Evolutionary conservation across 1,284 basidiomycete genomes (phyloP).

Genomic region (Trichosporon sp.): DNA sequence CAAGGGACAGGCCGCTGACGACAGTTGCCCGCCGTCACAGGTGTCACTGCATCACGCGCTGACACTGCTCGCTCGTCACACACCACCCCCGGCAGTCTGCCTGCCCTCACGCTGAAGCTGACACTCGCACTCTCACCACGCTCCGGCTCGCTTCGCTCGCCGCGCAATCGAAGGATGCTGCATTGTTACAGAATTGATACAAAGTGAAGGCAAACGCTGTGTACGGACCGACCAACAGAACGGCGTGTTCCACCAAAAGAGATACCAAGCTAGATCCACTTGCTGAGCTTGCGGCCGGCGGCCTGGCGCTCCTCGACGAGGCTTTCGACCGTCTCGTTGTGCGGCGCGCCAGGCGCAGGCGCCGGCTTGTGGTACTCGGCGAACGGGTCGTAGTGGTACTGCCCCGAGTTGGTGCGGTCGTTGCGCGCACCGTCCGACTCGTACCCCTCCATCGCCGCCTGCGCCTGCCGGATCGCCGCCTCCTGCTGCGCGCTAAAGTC

Average conservation of each 20-base stretch:
- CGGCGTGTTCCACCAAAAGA: background rate
- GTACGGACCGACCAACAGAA: background rate
- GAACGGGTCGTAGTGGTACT: conserved; percentile 36
- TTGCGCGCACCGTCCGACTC: background rate
- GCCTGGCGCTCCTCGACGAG: conserved; percentile 9
- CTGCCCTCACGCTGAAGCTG: background rate
- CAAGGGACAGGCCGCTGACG: too few species aligned
- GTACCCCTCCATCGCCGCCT: background rate
- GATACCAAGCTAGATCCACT: background rate
- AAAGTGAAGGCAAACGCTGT: background rate
- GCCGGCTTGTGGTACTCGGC: conserved; percentile 29
- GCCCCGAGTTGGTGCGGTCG: conserved; percentile 21
- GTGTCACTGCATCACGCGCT: background rate
- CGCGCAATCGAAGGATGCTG: background rate
- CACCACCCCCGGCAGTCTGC: too few species aligned
- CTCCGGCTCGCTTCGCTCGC: too few species aligned
- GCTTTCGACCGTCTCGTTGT: conserved; percentile 1
- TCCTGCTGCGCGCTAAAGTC: conserved; percentile 7
- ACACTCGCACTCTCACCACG: background rate
- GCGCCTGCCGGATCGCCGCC: background rate
- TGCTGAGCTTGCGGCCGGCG: background rate
- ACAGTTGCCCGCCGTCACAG: background rate
- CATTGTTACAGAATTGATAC: conserved; percentile 2
- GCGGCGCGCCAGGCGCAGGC: background rate
- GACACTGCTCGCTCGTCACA: too few species aligned